phyloP scores from a whole-genome alignment of 2,329 filamentous ascomycete species.

The Sclerotinia borealis region DNA sequence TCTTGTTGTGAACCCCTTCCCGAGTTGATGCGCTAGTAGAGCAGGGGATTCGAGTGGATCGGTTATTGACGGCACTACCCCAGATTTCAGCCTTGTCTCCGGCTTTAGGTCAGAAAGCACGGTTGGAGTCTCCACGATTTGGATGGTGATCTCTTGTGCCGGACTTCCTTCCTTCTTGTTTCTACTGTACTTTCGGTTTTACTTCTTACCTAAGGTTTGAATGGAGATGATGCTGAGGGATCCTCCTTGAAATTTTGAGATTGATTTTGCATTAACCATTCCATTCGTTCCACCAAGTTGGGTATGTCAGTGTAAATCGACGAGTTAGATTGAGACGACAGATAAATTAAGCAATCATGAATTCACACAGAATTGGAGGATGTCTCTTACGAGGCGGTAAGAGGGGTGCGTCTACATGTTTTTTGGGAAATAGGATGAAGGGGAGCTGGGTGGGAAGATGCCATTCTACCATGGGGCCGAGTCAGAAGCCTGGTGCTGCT shows the following conservation, averaged over 20 bases:
- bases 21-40: background rate
- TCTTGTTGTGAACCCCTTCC: too few species aligned
- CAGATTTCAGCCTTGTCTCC: conserved; percentile 8
- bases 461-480: conserved; percentile 23
- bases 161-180: background rate
- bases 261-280: too few species aligned
- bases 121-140: background rate
- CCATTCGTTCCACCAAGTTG: too few species aligned
- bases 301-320: background rate
- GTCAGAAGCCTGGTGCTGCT: conserved; percentile 27
- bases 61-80: conserved; percentile 8
- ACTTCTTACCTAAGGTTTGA: background rate
- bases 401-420: background rate
- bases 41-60: background rate
- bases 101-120: background rate
- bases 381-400: background rate
- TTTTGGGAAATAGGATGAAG: background rate
- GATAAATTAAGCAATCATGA: conserved; percentile 8
- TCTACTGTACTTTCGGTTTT: background rate
- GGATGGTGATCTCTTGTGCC: background rate
- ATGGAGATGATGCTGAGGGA: background rate
- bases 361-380: conserved; percentile 5
- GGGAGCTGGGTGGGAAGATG: conserved; percentile 18
- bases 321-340: background rate
- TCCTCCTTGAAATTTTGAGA: background rate